Base-by-base conservation (phyloP, 176 grass and related monocot genomes). In the Musa acuminata region DNA sequence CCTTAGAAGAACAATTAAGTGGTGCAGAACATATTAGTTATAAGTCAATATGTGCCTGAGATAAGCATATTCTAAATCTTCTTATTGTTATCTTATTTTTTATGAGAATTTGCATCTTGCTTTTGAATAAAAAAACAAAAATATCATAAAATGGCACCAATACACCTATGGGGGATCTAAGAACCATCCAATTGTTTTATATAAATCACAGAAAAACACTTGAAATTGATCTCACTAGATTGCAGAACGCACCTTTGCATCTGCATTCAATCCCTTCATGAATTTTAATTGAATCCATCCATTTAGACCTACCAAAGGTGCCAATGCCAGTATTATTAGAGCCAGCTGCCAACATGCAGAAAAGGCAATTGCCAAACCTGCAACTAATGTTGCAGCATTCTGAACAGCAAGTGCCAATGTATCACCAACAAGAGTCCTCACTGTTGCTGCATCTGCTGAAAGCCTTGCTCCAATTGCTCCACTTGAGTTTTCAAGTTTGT, bases 381-480 rank as follows among this genome's bases (percentile, higher is more conserved):
- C 72, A 75, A 75, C 25, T 3, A 75, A 75, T 25, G 72, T 75
- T 8, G 72, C 22, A 20, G 26, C 72, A 75, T 75, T 75, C 54
- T 75, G 72, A 75, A 53, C 16, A 17, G 35, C 2, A 26, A 75
- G 72, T 58, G 53, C 54, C 14, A 75, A 14, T 29, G 72, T 53
- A 75, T 75, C 72, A 11, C 72, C 72, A 21, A 75, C 72, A 58
- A 75, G 53, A 59, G 24, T 75, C 72, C 54, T 55, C 53, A 75
- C 54, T 43, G 53, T 17, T 58, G 72, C 72, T 48, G 72, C 72
- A 59, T 75, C 72, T 59, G 23, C 16, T 57, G 54, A 59, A 29
- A 75, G 72, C 52, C 72, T 75, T 75, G 72, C 72, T 19, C 72
- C 72, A 12, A 75, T 60, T 75, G 52, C 72, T n/a, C 72, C 72